phyloP scores from a whole-genome alignment of 116 monocot species.

The Phalaenopsis hybrid region DNA sequence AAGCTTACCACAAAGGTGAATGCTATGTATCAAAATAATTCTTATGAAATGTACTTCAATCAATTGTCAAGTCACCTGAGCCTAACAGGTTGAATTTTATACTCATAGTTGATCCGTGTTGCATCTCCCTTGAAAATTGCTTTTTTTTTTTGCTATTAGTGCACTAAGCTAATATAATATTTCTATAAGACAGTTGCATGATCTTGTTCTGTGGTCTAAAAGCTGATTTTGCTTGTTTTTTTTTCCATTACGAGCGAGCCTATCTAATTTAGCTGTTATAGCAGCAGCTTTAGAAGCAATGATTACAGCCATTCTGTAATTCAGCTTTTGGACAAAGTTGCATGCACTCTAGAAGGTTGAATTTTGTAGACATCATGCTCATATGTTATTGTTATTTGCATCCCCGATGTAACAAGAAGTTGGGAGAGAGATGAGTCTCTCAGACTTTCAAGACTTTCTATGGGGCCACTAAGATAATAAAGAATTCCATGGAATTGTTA shows the following conservation, averaged over 20 bases:
- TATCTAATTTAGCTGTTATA: background rate
- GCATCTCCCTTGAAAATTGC: background rate
- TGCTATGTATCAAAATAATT: background rate
- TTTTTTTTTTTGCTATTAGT: too few relatives aligned
- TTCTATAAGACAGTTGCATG: background rate
- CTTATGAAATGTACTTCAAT: background rate
- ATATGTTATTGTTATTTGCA: background rate
- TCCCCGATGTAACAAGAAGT: too few relatives aligned
- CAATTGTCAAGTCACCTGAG: background rate
- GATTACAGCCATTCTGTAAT: background rate
- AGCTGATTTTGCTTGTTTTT: background rate
- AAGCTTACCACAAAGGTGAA: slow-evolving; percentile 89
- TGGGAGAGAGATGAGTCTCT: too few relatives aligned
- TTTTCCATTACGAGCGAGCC: background rate
- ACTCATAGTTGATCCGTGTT: background rate
- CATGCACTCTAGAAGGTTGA: background rate
- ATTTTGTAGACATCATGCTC: background rate
- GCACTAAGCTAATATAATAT: too few relatives aligned
- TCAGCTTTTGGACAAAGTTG: background rate
- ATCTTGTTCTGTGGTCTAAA: background rate
- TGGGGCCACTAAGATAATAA: too few relatives aligned
- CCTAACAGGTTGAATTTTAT: background rate
- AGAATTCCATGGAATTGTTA: too few relatives aligned
- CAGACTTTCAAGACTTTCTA: too few relatives aligned
- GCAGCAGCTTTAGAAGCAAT: slow-evolving; percentile 1